A percentile compares a stretch with the other conserved stretches of the same genome.
phyloP scores from a whole-genome alignment of 768 basidiomycete genomes.

The Hericium alpestre region DNA sequence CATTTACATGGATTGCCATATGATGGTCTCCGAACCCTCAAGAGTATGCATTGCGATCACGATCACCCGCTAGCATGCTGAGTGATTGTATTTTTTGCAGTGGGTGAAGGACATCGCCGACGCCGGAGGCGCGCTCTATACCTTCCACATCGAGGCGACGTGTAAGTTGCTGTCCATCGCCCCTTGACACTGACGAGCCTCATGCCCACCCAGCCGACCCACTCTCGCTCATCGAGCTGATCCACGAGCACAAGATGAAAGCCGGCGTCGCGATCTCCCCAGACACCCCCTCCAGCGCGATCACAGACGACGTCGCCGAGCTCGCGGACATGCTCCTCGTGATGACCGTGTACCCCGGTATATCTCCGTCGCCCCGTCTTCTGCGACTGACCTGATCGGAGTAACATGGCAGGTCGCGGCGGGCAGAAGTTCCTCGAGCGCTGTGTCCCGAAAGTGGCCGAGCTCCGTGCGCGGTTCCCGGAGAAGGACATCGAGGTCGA shows the following conservation, averaged over 20 bases:
- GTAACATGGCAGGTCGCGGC: slow-evolving; percentile 52
- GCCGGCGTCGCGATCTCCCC: slow-evolving; percentile 97
- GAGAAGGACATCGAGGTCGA: slow-evolving; percentile 96
- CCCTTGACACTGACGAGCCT: not conserved
- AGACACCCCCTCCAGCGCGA: slow-evolving; percentile 79
- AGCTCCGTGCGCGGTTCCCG: slow-evolving; percentile 84
- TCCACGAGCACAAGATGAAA: slow-evolving; percentile 79
- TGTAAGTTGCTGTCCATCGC: slow-evolving; percentile 35
- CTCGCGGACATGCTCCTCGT: slow-evolving; percentile 92
- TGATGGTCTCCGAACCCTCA: slow-evolving; percentile 96
- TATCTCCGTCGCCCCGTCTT: not conserved
- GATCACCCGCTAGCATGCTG: not conserved
- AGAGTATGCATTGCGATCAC: slow-evolving; percentile 37
- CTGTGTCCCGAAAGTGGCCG: slow-evolving; percentile 86
- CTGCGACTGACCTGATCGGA: not conserved
- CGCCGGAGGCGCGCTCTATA: slow-evolving; percentile 90
- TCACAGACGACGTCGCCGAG: slow-evolving; percentile 75
- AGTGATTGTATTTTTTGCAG: slow-evolving; percentile 28
- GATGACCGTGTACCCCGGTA: slow-evolving; percentile 96
- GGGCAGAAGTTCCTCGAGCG: slow-evolving; percentile 94
- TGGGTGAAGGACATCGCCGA: slow-evolving; percentile 96
- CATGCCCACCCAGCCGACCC: slow-evolving; percentile 46
- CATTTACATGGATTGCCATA: slow-evolving; percentile 99
- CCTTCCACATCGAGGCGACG: slow-evolving; percentile 93
- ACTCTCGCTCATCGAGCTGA: slow-evolving; percentile 63